Percentiles rank a stretch among this genome's conserved stretches.
These are phyloP conservation scores for Curvularia hawaiiensis DNA, from an alignment of 2,329 filamentous ascomycete species.

Conservation along the genomic window DNA sequence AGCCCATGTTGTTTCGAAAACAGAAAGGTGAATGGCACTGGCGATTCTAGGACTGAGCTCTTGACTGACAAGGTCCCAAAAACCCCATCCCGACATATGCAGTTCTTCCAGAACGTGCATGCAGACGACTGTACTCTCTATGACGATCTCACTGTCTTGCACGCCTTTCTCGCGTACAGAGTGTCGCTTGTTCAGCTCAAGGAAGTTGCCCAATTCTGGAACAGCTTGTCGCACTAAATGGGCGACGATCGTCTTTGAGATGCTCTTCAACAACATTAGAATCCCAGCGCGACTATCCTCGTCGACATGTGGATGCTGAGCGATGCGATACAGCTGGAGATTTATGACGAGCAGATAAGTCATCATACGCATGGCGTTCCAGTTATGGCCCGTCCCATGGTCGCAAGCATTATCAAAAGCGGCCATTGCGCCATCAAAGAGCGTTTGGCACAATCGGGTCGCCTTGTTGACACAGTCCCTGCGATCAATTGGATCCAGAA, in stretches of 20 bases:
- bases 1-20: conserved; percentile 49
- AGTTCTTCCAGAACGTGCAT: conserved; percentile 49
- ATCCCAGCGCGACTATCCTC: conserved; percentile 21
- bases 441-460: conserved; percentile 47
- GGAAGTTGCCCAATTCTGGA: conserved; percentile 48
- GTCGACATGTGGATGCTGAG: conserved; percentile 33
- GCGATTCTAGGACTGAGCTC: conserved; percentile 32
- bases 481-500: conserved; percentile 61
- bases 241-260: conserved; percentile 46
- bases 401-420: conserved; percentile 17
- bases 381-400: background rate
- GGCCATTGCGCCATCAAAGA: conserved; percentile 30
- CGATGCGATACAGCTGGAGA: conserved; percentile 40
- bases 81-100: conserved; percentile 37
- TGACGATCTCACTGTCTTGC: conserved; percentile 48
- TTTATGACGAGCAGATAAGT: conserved; percentile 38
- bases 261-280: conserved; percentile 39
- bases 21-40: conserved; percentile 31
- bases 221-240: conserved; percentile 43
- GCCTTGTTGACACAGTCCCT: conserved; percentile 52
- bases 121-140: conserved; percentile 56
- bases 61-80: conserved; percentile 53
- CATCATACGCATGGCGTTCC: conserved; percentile 24
- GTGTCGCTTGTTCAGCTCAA: conserved; percentile 52
- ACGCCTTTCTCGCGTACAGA: conserved; percentile 56